Evolutionary conservation across 2,329 filamentous ascomycete genomes (phyloP).

Genomic region (Chaetomium olivaceum): DNA sequence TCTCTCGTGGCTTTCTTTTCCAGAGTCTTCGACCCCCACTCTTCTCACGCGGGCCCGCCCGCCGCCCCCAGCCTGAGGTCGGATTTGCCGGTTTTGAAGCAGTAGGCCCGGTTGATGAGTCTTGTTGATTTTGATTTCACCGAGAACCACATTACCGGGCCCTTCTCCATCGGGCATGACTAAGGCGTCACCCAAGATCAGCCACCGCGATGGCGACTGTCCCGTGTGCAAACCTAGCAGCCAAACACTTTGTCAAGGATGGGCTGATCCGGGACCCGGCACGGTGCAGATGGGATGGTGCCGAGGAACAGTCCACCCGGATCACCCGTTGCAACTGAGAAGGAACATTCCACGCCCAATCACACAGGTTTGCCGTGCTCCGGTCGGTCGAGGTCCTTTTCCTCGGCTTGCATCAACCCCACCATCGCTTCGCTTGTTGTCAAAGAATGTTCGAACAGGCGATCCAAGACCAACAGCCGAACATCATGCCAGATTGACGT

Average conservation of each 20-base stretch:
- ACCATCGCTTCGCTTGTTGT: not conserved
- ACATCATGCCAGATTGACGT: not conserved
- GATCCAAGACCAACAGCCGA: not conserved
- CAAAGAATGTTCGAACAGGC: not conserved
- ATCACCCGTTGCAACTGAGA: not conserved
- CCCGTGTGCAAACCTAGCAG: not conserved
- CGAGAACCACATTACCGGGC: not conserved
- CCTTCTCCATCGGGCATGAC: not conserved
- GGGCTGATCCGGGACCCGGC: not conserved
- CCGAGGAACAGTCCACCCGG: not conserved
- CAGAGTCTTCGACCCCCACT: slow-evolving; percentile 11
- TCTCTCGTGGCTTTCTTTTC: slow-evolving; percentile 7
- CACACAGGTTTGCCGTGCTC: not conserved
- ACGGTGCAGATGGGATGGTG: not conserved
- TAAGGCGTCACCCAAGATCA: not conserved
- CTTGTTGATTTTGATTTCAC: not conserved
- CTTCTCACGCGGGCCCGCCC: not conserved
- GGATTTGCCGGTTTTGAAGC: not conserved
- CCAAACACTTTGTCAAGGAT: not conserved
- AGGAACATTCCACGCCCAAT: not conserved
- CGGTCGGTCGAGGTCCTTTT: not conserved
- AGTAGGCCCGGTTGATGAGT: not conserved
- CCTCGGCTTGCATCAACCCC: not conserved
- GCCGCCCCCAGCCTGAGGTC: not conserved
- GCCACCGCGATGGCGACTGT: not conserved